Percentiles rank a stretch among this genome's conserved stretches.
Conservation (phyloP, 2,329 filamentous ascomycete genomes). For the Monilinia fructigena region DNA sequence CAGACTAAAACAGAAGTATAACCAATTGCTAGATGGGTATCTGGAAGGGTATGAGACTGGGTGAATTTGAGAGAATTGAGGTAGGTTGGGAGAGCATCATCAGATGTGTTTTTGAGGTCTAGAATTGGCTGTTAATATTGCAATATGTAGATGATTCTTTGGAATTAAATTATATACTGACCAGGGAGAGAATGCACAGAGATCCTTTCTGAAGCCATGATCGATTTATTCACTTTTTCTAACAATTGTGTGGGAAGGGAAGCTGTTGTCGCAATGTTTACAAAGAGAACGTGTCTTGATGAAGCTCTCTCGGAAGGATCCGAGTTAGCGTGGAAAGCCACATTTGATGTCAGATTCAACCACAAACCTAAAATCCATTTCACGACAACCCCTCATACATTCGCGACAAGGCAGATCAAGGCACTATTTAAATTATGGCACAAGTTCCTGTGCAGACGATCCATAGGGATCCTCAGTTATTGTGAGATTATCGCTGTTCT, state of each 20-base stretch:
- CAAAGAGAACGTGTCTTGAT: slow-evolving; percentile 40
- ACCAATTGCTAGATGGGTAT: slow-evolving; percentile 79
- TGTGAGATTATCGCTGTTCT: slow-evolving; percentile 59
- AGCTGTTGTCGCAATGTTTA: slow-evolving; percentile 17
- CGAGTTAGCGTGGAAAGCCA: slow-evolving; percentile 34
- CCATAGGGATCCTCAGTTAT: slow-evolving; percentile 95
- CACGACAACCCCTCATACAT: slow-evolving; percentile 18
- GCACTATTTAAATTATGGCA: slow-evolving; percentile 61
- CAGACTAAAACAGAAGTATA: slow-evolving; percentile 79
- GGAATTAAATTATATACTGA: slow-evolving; percentile 25
- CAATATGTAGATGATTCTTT: background rate
- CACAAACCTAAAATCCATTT: slow-evolving; percentile 10
- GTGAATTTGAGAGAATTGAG: slow-evolving; percentile 82
- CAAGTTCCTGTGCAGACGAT: slow-evolving; percentile 89
- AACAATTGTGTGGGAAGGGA: slow-evolving; percentile 16
- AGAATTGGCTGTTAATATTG: slow-evolving; percentile 23
- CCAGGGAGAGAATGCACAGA: slow-evolving; percentile 24
- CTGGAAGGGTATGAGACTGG: slow-evolving; percentile 76
- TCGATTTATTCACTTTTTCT: slow-evolving; percentile 11
- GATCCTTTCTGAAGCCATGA: slow-evolving; percentile 23
- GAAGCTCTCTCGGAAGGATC: slow-evolving; percentile 23
- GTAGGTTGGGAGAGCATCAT: slow-evolving; percentile 93
- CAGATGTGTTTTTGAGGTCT: slow-evolving; percentile 96
- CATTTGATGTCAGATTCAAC: slow-evolving; percentile 31
- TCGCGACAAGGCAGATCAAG: background rate